Percentiles rank a stretch among this genome's conserved stretches.
These are phyloP conservation scores for Aureobasidium sp. DNA, from an alignment of 2,329 filamentous ascomycete species.

Conservation along the genomic window DNA sequence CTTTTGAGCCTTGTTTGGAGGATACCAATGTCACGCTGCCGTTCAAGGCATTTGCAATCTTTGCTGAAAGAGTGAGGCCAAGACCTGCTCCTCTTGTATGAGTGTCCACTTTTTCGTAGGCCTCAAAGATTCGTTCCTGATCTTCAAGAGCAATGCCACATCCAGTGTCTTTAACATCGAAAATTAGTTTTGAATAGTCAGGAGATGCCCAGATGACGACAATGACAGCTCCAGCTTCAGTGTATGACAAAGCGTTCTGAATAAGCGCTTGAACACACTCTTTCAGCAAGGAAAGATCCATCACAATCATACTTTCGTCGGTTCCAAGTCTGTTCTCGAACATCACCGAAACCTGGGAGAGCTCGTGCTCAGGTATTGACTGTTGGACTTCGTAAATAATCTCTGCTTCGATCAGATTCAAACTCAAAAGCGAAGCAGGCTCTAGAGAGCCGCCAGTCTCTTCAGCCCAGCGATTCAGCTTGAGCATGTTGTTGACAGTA, in stretches of 20 bases:
- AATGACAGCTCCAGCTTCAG: conserved; percentile 31
- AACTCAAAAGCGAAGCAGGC: conserved; percentile 24
- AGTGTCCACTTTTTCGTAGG: conserved; percentile 37
- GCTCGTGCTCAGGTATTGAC: conserved; percentile 26
- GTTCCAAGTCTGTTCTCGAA: conserved; percentile 28
- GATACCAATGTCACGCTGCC: conserved; percentile 34
- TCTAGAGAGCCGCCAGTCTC: conserved; percentile 15
- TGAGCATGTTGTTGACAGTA: conserved; percentile 41
- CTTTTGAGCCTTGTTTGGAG: conserved; percentile 23
- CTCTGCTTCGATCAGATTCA: conserved; percentile 29
- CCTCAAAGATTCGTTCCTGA: conserved; percentile 35
- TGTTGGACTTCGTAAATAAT: conserved; percentile 27
- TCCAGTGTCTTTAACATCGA: conserved; percentile 40
- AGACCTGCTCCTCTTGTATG: conserved; percentile 37
- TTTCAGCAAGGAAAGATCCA: conserved; percentile 35
- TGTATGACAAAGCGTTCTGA: conserved; percentile 38
- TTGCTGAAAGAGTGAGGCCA: conserved; percentile 37
- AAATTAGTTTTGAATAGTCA: conserved; percentile 27
- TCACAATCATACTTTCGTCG: conserved; percentile 27
- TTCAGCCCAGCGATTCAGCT: conserved; percentile 35
- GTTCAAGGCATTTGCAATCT: conserved; percentile 35
- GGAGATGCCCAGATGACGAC: conserved; percentile 28
- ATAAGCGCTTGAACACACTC: conserved; percentile 38
- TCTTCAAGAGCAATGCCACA: conserved; percentile 33
- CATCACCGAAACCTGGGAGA: conserved; percentile 26